Percentiles rank a stretch among this genome's conserved stretches.
phyloP scores from a whole-genome alignment of 495 filamentous ascomycete species.

The Trichocladium antarcticum region DNA sequence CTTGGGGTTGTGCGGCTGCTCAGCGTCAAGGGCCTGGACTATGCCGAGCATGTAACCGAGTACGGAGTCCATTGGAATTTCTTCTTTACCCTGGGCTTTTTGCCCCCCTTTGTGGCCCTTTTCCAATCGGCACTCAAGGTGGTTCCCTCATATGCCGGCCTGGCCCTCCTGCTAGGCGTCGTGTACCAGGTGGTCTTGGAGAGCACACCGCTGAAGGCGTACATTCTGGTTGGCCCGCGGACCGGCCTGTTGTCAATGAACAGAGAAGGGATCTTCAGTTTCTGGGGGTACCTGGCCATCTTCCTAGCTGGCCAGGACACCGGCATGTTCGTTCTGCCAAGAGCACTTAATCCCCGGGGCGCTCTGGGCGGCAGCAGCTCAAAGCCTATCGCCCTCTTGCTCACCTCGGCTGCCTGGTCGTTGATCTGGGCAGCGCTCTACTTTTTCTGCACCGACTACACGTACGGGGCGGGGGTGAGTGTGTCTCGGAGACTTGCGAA shows the following conservation, averaged over 20 bases:
- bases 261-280: constrained; percentile 86
- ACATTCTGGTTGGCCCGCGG: constrained; percentile 73
- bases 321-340: constrained; percentile 66
- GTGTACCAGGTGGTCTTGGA: constrained; percentile 68
- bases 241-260: constrained; percentile 73
- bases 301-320: constrained; percentile 81
- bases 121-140: constrained; percentile 53
- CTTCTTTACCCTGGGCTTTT: constrained; percentile 87
- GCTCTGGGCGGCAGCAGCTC: constrained; percentile 18
- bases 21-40: constrained; percentile 88
- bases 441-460: constrained; percentile 51
- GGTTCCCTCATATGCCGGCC: constrained; percentile 60
- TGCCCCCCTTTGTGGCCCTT: constrained; percentile 84
- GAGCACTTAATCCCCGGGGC: constrained; percentile 35
- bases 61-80: constrained; percentile 99
- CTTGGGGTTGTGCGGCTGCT: constrained; percentile 73
- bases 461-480: constrained; percentile 55
- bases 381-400: constrained; percentile 46
- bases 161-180: constrained; percentile 53
- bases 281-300: constrained; percentile 86
- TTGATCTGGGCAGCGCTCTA: constrained; percentile 58
- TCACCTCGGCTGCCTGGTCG: constrained; percentile 49
- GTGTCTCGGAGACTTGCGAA: constrained; percentile 89
- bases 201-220: constrained; percentile 64
- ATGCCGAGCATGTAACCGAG: constrained; percentile 93